Base-by-base conservation (phyloP, 2,329 filamentous ascomycete genomes). In the Stagonosporopsis cucurbitacearum region DNA sequence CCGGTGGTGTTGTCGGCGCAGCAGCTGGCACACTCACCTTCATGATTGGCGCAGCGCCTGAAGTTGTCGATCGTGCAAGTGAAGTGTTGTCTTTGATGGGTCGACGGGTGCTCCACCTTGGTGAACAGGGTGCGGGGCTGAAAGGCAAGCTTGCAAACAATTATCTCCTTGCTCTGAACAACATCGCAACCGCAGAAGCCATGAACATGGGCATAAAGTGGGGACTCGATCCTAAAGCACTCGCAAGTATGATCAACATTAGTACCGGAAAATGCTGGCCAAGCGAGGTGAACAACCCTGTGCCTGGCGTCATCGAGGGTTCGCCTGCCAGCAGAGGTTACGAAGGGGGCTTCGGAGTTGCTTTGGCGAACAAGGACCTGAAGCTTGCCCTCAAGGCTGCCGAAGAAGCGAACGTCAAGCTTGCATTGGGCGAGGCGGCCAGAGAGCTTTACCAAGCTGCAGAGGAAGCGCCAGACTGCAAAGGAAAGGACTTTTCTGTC, bases 251-350 rank as follows among this genome's bases (percentile, higher is more conserved):
- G 76, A 91, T 99, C 79, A 98, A 97, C 73, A 89, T 90, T 3
- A 95, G 91, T 66, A 97, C 94, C 0, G 95, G 95, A n/a, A 86
- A 84, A 63, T 98, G 93, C 82, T 99, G 95, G 95, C 92, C 94
- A 1, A 95, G 89, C 68, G 93, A 97, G 78, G 81, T 96, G 59
- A 99, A 99, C 78, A 98, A 98, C 72, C 95, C 95, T 0, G 92
- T 98, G 3, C 87, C 87, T 11, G 93, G 92, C 13, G 92, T 97
- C 0, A 83, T 94, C 20, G 86, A 88, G 58, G 85, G 83, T 0
- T 85, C 91, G 2, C 92, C 94, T 0, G 89, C 92, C 0, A 85
- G 82, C 50, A 82, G 89, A 53, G 92, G 89, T 50, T 99, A 82
- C 54, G 77, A 79, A 20, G 80, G 80, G 19, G 80, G 80, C 0